A percentile compares a stretch with the other conserved stretches of the same genome.
These are phyloP conservation scores for Umbelopsis ramanniana DNA, from an alignment of 192 early-diverging fungal genomes.

Conservation along the genomic window DNA sequence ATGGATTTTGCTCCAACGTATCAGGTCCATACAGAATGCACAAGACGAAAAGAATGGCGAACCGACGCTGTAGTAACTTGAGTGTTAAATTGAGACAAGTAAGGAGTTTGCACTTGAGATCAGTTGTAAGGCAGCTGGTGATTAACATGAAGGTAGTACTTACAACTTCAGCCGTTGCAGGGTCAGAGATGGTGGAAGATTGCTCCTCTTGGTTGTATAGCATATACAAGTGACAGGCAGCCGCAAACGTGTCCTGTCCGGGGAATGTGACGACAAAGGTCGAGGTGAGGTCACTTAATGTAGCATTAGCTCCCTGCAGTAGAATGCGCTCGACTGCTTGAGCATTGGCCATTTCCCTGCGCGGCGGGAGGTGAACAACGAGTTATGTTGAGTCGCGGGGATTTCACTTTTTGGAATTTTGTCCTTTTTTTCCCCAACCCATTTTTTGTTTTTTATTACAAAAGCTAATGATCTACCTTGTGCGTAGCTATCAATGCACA, in stretches of 20 bases:
- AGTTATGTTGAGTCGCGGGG: neutral
- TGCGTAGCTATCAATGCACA: conserved; percentile 66
- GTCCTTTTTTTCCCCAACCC: neutral
- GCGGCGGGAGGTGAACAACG: conserved; percentile 19
- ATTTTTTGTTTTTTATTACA: conserved; percentile 2
- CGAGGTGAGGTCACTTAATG: neutral
- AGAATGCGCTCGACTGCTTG: conserved; percentile 22
- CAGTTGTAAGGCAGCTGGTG: neutral
- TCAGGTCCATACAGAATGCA: conserved; percentile 9
- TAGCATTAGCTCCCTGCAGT: conserved; percentile 7
- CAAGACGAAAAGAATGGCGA: conserved; percentile 12
- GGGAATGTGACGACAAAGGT: conserved; percentile 5
- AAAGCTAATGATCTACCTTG: neutral
- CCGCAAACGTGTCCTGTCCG: conserved; percentile 17
- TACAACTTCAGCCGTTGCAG: neutral
- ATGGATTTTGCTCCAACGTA: conserved; percentile 19
- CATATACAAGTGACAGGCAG: conserved; percentile 17
- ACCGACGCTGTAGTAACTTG: neutral
- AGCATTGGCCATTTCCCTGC: conserved; percentile 23
- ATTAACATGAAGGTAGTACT: neutral
- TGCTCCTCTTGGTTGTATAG: conserved; percentile 3
- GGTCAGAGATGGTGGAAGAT: neutral
- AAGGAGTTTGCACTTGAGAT: neutral
- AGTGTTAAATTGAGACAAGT: neutral
- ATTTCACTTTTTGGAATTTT: conserved; percentile 6